These are phyloP conservation scores for Colletotrichum viniferum DNA, from an alignment of 2,329 filamentous ascomycete species.

Conservation along the genomic window DNA sequence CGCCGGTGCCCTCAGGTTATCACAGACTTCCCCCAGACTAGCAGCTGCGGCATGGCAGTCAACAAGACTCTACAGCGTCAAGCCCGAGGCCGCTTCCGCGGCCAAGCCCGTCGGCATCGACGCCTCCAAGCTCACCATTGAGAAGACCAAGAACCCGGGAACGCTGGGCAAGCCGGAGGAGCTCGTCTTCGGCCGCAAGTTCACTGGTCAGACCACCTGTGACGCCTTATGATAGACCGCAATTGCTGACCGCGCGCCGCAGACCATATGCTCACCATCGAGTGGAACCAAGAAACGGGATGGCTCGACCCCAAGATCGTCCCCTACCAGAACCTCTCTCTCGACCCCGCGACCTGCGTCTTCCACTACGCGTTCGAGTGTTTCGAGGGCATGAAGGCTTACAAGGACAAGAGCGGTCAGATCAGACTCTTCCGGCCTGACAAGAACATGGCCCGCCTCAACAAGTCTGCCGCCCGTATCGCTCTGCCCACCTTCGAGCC, in stretches of 20 bases:
- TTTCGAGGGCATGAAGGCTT: slow-evolving; percentile 99
- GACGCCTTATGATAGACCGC: background rate
- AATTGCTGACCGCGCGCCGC: slow-evolving; percentile 1
- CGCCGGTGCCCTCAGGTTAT: slow-evolving; percentile 29
- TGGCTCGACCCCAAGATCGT: slow-evolving; percentile 85
- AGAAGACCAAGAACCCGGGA: slow-evolving; percentile 78
- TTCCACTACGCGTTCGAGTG: slow-evolving; percentile 99
- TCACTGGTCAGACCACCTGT: slow-evolving; percentile 69
- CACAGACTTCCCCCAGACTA: slow-evolving; percentile 31
- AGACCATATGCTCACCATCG: slow-evolving; percentile 97
- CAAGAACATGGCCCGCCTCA: slow-evolving; percentile 95
- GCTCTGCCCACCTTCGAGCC: slow-evolving; percentile 86
- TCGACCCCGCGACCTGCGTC: slow-evolving; percentile 95
- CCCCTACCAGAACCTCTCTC: slow-evolving; percentile 95
- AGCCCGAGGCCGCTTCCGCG: slow-evolving; percentile 52
- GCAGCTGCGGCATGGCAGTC: slow-evolving; percentile 33
- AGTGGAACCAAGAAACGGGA: slow-evolving; percentile 86
- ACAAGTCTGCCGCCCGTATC: slow-evolving; percentile 89
- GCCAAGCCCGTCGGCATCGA: slow-evolving; percentile 73
- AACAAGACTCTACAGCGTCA: slow-evolving; percentile 56
- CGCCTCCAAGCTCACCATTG: slow-evolving; percentile 75
- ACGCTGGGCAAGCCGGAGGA: slow-evolving; percentile 75
- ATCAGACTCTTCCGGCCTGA: slow-evolving; percentile 92
- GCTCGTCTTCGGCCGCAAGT: slow-evolving; percentile 87
- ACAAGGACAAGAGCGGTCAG: slow-evolving; percentile 81